Percentiles rank a stretch among this genome's conserved stretches.
Conservation (phyloP, 2,329 filamentous ascomycete genomes). For the Aspergillus melleus region DNA sequence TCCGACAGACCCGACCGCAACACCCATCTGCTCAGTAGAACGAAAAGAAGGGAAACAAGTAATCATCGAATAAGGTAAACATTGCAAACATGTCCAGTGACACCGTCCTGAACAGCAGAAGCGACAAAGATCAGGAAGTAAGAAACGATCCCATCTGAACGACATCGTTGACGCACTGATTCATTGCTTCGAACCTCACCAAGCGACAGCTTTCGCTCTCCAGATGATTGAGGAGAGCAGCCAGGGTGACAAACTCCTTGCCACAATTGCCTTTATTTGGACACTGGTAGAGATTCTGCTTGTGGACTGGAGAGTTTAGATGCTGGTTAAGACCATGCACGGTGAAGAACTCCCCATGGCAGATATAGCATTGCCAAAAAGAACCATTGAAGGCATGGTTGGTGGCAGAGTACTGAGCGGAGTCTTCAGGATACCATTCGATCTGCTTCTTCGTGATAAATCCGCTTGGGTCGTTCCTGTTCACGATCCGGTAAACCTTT, state of each 20-base stretch:
- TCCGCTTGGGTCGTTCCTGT: slow-evolving; percentile 46
- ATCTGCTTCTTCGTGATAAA: slow-evolving; percentile 52
- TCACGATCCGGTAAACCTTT: slow-evolving; percentile 47
- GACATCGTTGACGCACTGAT: slow-evolving; percentile 22
- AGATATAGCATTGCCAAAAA: slow-evolving; percentile 57
- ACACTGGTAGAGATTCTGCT: slow-evolving; percentile 30
- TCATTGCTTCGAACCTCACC: slow-evolving; percentile 31
- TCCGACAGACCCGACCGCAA: too few species aligned
- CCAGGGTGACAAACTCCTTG: slow-evolving; percentile 41
- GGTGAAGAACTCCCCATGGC: slow-evolving; percentile 45
- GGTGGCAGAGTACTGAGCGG: slow-evolving; percentile 33
- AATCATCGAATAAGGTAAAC: too few species aligned
- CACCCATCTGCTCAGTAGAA: too few species aligned
- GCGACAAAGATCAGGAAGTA: neutral
- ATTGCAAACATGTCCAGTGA: too few species aligned
- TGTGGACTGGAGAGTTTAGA: slow-evolving; percentile 54
- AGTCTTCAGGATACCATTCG: too few species aligned
- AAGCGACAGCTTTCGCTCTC: slow-evolving; percentile 47
- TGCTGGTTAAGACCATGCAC: slow-evolving; percentile 51
- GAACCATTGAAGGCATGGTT: slow-evolving; percentile 47
- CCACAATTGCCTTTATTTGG: slow-evolving; percentile 22
- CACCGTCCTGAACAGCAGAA: too few species aligned
- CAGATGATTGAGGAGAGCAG: slow-evolving; percentile 46
- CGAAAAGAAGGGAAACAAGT: too few species aligned
- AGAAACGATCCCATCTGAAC: slow-evolving; percentile 2